These are phyloP conservation scores for Eremothecium cymbalariae DNA, from an alignment of 1,139 yeast genomes.

Conservation along the genomic window DNA sequence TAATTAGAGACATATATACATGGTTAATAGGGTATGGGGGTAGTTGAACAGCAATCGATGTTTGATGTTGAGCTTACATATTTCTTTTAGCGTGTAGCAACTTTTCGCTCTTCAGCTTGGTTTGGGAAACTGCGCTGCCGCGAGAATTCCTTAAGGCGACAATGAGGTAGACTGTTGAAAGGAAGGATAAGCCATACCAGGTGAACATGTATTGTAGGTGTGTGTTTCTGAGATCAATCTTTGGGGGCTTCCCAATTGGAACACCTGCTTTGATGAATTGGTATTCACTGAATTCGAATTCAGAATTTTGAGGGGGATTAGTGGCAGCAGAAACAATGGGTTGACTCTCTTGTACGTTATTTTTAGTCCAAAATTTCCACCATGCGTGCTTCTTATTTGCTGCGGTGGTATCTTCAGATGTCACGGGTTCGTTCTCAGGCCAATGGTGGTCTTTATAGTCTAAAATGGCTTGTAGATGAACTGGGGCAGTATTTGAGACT, in stretches of 20 bases:
- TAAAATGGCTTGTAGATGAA: conserved; percentile 69
- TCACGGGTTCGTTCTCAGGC: conserved; percentile 12
- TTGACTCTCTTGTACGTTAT: conserved; percentile 5
- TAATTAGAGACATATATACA: not conserved
- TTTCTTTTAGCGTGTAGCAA: conserved; percentile 40
- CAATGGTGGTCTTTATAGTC: conserved; percentile 50
- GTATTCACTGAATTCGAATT: conserved; percentile 35
- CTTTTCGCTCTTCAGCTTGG: conserved; percentile 35
- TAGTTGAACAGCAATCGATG: too few species aligned
- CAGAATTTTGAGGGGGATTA: not conserved
- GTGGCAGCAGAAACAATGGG: conserved; percentile 3
- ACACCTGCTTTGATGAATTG: conserved; percentile 72
- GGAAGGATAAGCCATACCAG: conserved; percentile 82
- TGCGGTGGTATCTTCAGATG: conserved; percentile 10
- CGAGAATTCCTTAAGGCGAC: conserved; percentile 44
- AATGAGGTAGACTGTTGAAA: conserved; percentile 58
- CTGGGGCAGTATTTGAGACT: conserved; percentile 57
- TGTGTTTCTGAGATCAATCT: conserved; percentile 73
- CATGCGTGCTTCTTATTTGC: conserved; percentile 14
- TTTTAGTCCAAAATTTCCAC: conserved; percentile 33
- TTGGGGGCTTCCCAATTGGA: conserved; percentile 78
- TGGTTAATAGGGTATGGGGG: not conserved
- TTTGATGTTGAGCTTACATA: too few species aligned
- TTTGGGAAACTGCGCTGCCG: conserved; percentile 36
- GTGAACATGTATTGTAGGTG: conserved; percentile 89